Evolutionary conservation across 2,329 filamentous ascomycete species (phyloP), one percentile per base, ranked within the genome.

Genomic region (Daldinia sp.): DNA sequence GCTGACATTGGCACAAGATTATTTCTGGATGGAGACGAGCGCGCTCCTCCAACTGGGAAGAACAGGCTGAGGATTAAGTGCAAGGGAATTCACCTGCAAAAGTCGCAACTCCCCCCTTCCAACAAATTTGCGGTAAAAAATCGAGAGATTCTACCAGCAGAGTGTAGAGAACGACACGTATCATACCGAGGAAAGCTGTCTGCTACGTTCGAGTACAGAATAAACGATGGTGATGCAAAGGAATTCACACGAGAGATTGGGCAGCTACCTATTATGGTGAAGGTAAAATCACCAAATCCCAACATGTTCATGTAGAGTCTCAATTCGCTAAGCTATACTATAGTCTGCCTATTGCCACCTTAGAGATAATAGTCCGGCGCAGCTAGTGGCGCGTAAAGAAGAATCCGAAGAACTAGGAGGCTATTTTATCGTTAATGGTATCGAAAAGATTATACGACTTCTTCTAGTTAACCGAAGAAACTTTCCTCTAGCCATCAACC

Each of bases 341-440:
- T 71, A 94, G 89, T 95, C 94, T 61, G 96, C 93, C 76, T 85
- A 89, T 76, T 99, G 95, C 75, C 93, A 99, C 75, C 85, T 99
- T 23, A 90, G 96, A 76, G 90, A 90, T 65, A 89, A 94, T 72
- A 90, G 92, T 4, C 95, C 95, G 0, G 89, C 90, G 9, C 84
- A 91, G 72, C 84, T 99, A 13, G 93, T 98, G 27, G 84, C 90
- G 67, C 87, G 88, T 63, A 96, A 97, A 76, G 95, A 99, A 79
- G 95, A 99, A 78, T 91, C 94, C 0, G 95, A 99, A 78, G 95
- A 99, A 78, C 80, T 98, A 29, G 95, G 95, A 34, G 95, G 95
- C 43, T 99, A 98, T 77, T 99, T 98, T 75, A 88, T 99, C 72
- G 91, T 99, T 73, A 99, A 99, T 76, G 95, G 95, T 68, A 97